These are phyloP conservation scores for Hygrophorus pudorinus DNA, from an alignment of 768 basidiomycete genomes.

Conservation along the genomic window DNA sequence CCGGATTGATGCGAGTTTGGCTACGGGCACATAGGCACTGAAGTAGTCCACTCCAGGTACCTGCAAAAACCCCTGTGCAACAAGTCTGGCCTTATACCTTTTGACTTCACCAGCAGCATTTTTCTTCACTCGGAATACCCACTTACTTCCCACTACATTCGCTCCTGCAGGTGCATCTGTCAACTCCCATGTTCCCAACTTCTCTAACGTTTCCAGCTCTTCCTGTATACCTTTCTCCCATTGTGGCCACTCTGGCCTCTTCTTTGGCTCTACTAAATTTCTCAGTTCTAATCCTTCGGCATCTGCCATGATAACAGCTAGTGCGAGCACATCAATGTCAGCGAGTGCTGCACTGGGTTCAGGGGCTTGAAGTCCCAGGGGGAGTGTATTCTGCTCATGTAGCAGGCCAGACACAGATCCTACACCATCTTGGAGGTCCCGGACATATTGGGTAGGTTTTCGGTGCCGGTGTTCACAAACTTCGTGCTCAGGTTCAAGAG, in stretches of 20 bases:
- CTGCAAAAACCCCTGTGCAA: slow-evolving; percentile 31
- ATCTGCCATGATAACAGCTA: slow-evolving; percentile 8
- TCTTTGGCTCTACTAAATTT: slow-evolving; percentile 8
- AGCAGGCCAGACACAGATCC: too few species aligned
- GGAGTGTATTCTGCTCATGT: too few species aligned
- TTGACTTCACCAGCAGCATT: slow-evolving; percentile 21
- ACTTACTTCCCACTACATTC: slow-evolving; percentile 25
- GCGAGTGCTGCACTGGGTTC: too few species aligned
- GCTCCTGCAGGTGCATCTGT: slow-evolving; percentile 14
- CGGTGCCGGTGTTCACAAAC: too few species aligned
- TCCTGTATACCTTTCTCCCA: slow-evolving; percentile 16
- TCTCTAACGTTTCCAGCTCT: slow-evolving; percentile 19
- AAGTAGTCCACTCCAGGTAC: slow-evolving; percentile 28
- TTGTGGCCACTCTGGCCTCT: slow-evolving; percentile 9
- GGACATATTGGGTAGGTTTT: too few species aligned
- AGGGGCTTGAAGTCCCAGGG: too few species aligned
- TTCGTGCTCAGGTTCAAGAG: too few species aligned
- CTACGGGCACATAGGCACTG: slow-evolving; percentile 24
- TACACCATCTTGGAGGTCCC: too few species aligned
- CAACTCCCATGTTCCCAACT: slow-evolving; percentile 23
- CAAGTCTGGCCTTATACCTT: slow-evolving; percentile 28
- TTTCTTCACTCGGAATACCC: slow-evolving; percentile 33
- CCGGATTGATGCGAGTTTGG: slow-evolving; percentile 15
- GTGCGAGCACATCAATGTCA: slow-evolving; percentile 7
- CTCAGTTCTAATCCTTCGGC: slow-evolving; percentile 11